phyloP scores from a whole-genome alignment of 352 stramenopile species.

The Globisporangium orthogonon region DNA sequence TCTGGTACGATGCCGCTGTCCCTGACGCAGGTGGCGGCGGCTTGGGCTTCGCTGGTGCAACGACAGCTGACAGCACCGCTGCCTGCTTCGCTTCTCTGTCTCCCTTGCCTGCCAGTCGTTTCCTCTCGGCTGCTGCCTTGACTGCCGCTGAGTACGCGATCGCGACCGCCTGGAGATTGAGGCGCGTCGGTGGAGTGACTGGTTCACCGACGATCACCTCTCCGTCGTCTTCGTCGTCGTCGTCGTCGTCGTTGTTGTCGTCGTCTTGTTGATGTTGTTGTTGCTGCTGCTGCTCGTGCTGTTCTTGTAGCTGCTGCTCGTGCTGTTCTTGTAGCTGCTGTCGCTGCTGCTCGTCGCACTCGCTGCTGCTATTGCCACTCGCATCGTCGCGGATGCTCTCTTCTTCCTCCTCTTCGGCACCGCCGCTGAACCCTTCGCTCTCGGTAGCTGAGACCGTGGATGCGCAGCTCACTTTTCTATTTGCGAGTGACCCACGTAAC shows the following conservation, averaged over 20 bases:
- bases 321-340: neutral
- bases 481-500: slow-evolving; percentile 4
- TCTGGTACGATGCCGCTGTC: slow-evolving; percentile 17
- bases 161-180: slow-evolving; percentile 7
- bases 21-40: slow-evolving; percentile 1
- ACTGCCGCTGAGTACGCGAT: slow-evolving; percentile 1
- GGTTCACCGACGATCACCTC: neutral
- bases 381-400: slow-evolving; percentile 10
- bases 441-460: slow-evolving; percentile 31
- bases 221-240: no score
- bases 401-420: slow-evolving; percentile 9
- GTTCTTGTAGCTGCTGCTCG: neutral
- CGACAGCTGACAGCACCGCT: no score
- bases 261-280: neutral
- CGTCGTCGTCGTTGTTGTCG: neutral
- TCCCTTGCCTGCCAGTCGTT: neutral
- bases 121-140: neutral
- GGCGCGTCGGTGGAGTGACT: slow-evolving; percentile 2
- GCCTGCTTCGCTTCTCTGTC: neutral
- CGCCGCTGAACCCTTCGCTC: neutral
- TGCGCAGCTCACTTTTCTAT: slow-evolving; percentile 24
- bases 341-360: slow-evolving; percentile 23
- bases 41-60: slow-evolving; percentile 4
- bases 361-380: slow-evolving; percentile 6
- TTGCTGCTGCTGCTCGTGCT: slow-evolving; percentile 9